phyloP scores from a whole-genome alignment of 805 yeast species.

The Barnettozyma pratensis region DNA sequence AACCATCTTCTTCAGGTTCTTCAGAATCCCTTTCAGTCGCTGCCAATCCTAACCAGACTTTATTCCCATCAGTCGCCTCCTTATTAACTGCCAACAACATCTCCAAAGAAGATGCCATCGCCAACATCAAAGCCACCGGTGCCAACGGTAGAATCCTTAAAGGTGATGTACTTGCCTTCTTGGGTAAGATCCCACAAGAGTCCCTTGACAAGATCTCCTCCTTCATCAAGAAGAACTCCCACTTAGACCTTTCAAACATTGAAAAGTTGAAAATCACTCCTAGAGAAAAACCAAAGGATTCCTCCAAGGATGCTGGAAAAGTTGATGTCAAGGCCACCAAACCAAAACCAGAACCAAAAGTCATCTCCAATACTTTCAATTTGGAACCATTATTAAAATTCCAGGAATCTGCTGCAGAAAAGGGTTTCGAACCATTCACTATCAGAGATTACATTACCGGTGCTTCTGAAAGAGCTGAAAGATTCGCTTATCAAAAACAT shows the following conservation, averaged over 20 bases:
- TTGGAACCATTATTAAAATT: conserved; percentile 23
- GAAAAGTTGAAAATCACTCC: conserved; percentile 31
- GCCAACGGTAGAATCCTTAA: conserved; percentile 82
- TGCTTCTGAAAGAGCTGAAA: conserved; percentile 43
- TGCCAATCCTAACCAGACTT: conserved; percentile 63
- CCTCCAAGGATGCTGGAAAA: conserved; percentile 14
- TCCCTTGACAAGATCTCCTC: conserved; percentile 49
- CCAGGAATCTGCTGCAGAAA: conserved; percentile 27
- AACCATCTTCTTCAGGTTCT: conserved; percentile 2
- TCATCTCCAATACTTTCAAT: conserved; percentile 28
- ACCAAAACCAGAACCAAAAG: conserved; percentile 29
- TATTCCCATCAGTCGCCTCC: conserved; percentile 75
- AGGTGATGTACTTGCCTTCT: conserved; percentile 84
- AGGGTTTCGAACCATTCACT: conserved; percentile 17
- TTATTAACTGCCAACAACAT: conserved; percentile 59
- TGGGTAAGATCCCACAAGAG: conserved; percentile 65
- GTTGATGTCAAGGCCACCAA: conserved; percentile 17
- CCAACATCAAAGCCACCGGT: conserved; percentile 77
- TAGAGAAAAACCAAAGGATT: conserved; percentile 18
- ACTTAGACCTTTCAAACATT: conserved; percentile 70
- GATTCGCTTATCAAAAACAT: conserved; percentile 35
- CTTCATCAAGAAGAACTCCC: conserved; percentile 50
- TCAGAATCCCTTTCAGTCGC: conserved; percentile 21
- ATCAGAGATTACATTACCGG: conserved; percentile 31
- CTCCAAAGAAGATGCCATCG: conserved; percentile 63